Percentiles rank a stretch among this genome's conserved stretches.
phyloP scores from a whole-genome alignment of 768 basidiomycete species.

The Tricholoma terreum region DNA sequence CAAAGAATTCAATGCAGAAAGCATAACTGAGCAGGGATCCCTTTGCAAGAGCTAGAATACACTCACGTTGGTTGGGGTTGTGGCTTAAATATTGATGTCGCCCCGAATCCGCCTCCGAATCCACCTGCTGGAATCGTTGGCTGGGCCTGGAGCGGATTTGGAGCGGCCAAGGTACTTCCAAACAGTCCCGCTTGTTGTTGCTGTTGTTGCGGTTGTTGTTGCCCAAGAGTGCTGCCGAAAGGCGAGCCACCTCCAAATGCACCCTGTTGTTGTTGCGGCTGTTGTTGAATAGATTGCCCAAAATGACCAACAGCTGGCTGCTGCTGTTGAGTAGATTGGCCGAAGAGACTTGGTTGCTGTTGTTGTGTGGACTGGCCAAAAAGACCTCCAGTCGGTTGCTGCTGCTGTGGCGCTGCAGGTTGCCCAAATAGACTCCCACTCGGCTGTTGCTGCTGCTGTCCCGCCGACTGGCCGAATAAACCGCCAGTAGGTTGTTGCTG shows the following conservation, averaged over 20 bases:
- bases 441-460: conserved; percentile 5
- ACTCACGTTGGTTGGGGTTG: conserved; percentile 28
- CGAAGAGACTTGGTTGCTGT: conserved; percentile 22
- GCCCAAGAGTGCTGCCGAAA: conserved; percentile 10
- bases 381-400: conserved; percentile 17
- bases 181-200: conserved; percentile 20
- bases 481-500: conserved; percentile 22
- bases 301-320: conserved; percentile 22
- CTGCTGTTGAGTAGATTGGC: conserved; percentile 19
- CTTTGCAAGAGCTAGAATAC: background rate
- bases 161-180: conserved; percentile 8
- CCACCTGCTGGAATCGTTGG: conserved; percentile 26
- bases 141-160: conserved; percentile 29
- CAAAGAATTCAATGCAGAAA: background rate
- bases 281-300: conserved; percentile 19
- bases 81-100: conserved; percentile 29
- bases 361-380: conserved; percentile 29
- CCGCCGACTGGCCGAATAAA: conserved; percentile 24
- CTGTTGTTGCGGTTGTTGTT: conserved; percentile 28
- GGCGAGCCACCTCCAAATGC: conserved; percentile 9
- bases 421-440: conserved; percentile 33
- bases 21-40: background rate
- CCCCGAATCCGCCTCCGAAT: conserved; percentile 24
- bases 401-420: conserved; percentile 12
- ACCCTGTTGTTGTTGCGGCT: conserved; percentile 16